Evolutionary conservation across 495 filamentous ascomycete species (phyloP).

Genomic region (Achaetomiella virescens): DNA sequence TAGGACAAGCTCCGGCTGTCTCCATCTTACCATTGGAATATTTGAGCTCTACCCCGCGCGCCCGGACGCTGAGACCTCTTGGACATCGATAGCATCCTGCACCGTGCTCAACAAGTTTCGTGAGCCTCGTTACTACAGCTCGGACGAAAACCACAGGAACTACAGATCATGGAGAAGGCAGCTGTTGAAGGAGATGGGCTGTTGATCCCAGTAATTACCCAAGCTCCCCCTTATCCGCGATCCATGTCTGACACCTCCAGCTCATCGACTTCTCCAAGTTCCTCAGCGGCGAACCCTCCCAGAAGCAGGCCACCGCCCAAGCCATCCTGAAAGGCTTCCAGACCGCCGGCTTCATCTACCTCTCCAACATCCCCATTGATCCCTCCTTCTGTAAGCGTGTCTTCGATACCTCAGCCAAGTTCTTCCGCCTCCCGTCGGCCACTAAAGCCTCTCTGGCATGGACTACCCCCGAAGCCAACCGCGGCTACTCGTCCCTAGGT

Average conservation of each 20-base stretch:
- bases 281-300: conserved; percentile 53
- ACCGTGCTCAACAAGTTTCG: no score
- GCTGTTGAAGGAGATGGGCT: conserved; percentile 62
- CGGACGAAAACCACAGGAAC: background rate
- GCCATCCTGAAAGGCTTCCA: conserved; percentile 76
- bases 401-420: conserved; percentile 66
- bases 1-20: no score
- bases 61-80: no score
- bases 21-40: no score
- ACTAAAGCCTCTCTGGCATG: conserved; percentile 67
- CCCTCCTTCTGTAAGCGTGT: conserved; percentile 50
- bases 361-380: conserved; percentile 70
- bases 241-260: conserved; percentile 39
- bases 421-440: conserved; percentile 65
- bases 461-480: conserved; percentile 66
- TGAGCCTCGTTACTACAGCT: background rate
- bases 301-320: conserved; percentile 60
- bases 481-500: conserved; percentile 70
- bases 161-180: conserved; percentile 38
- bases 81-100: background rate
- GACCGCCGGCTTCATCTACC: conserved; percentile 83
- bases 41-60: no score
- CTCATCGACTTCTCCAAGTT: conserved; percentile 83
- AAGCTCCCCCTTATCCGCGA: background rate
- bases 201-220: conserved; percentile 56